Base-by-base conservation (phyloP, 2,329 filamentous ascomycete genomes). In the Dactylellina haptotyla region DNA sequence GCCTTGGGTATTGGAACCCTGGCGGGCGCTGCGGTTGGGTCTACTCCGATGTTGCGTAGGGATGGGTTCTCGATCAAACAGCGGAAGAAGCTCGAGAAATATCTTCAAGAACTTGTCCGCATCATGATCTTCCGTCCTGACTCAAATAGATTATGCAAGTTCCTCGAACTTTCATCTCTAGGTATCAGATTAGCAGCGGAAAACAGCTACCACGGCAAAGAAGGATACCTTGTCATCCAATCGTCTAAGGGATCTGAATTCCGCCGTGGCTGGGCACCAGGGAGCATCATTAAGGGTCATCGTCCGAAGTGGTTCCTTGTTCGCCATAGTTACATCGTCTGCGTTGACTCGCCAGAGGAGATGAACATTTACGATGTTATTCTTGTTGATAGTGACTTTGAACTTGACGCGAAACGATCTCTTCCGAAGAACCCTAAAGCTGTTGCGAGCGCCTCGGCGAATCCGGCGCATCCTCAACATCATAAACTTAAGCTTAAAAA, bases 341-440 rank as follows among this genome's bases (percentile, higher is more conserved):
- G 94, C 77, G 93, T 98, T n/a, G 94, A 98, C 80, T 97, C 95
- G 0, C 95, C 95, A 0, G 94, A 98, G 80, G 96, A 96, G 78
- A 96, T 98, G 90, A 94, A 97, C 78, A 96, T 98, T 32, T 97
- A 97, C 80, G 96, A 99, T 81, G 95, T 99, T 20, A 98, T 97
- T 80, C 85, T 99, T n/a, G 91, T 98, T 25, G 95, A 99, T 79
- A 86, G 90, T 0, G 89, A 91, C 78, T 99, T 99, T 81, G 85
- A 87, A 58, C 88, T 97, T 54, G 88, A 93, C 75, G 88, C 90
- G 63, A 93, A 93, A 81, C 87, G 86, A 50, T 84, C 74, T 78
- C 81, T 76, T 79, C 82, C 75, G 78, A 84, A 78, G 69, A 84
- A 83, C 48, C 83, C 87, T 4, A 85, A 86, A 76, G 86, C 89